Evolutionary conservation across 169 alveolate genomes (phyloP).

Genomic region (Plasmodium relictum): DNA sequence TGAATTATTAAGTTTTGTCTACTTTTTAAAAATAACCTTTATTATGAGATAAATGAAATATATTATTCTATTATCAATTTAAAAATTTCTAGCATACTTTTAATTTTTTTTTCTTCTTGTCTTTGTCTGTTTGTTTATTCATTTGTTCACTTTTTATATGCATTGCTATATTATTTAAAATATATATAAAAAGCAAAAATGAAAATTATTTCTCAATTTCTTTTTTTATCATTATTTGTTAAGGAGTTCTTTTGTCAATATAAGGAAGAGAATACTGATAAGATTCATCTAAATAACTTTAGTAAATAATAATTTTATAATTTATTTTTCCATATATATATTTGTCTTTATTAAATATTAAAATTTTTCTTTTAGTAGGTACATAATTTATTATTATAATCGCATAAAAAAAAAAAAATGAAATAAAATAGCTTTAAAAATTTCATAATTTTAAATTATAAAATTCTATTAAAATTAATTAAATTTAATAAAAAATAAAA

Average conservation of each 20-base stretch:
- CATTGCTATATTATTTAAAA: conserved; percentile 8
- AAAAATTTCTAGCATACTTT: background rate
- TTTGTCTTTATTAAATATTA: background rate
- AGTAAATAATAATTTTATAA: background rate
- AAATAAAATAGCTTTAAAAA: no score
- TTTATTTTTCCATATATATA: conserved; percentile 12
- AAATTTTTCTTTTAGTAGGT: conserved; percentile 6
- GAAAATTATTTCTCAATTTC: background rate
- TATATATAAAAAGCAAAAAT: background rate
- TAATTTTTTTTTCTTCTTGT: background rate
- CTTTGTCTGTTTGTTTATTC: conserved; percentile 10
- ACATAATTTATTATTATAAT: background rate
- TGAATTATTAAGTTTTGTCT: background rate
- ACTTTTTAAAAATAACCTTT: no score
- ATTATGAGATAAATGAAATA: no score
- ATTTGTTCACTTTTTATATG: conserved; percentile 1
- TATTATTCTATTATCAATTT: no score
- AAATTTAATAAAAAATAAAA: background rate
- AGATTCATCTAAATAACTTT: conserved; percentile 1
- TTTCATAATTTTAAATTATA: background rate
- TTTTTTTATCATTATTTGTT: conserved; percentile 1
- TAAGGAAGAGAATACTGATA: background rate
- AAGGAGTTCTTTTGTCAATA: background rate
- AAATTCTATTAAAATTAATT: background rate
- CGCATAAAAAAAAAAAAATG: no score